A percentile compares a stretch with the other conserved stretches of the same genome.
phyloP scores from a whole-genome alignment of 257 asterid species.

The Mentha longifolia region DNA sequence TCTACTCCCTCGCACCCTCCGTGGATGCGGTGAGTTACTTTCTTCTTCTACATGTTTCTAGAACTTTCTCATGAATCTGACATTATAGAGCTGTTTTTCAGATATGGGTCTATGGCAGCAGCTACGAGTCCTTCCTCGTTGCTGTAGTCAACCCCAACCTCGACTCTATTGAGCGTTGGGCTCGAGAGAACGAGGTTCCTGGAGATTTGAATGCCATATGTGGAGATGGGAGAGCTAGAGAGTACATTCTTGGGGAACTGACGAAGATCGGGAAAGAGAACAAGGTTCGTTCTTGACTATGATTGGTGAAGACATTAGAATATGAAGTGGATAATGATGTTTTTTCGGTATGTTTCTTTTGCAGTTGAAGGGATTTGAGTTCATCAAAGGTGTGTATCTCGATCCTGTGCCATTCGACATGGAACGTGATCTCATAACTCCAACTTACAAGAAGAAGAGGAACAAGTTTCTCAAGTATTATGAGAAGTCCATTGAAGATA shows the following conservation, averaged over 20 bases:
- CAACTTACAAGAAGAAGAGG: slow-evolving; percentile 87
- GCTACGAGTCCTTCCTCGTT: slow-evolving; percentile 78
- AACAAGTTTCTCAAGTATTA: slow-evolving; percentile 60
- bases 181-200: slow-evolving; percentile 48
- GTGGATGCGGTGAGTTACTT: slow-evolving; percentile 64
- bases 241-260: slow-evolving; percentile 56
- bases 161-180: slow-evolving; percentile 60
- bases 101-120: slow-evolving; percentile 87
- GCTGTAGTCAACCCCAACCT: slow-evolving; percentile 80
- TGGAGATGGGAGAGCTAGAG: slow-evolving; percentile 53
- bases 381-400: slow-evolving; percentile 64
- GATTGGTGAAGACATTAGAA: background rate
- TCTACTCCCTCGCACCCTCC: slow-evolving; percentile 56
- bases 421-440: slow-evolving; percentile 83
- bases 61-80: background rate
- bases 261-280: slow-evolving; percentile 63
- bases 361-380: slow-evolving; percentile 84
- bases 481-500: slow-evolving; percentile 46
- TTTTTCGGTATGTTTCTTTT: background rate
- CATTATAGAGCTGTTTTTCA: slow-evolving; percentile 36
- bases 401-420: slow-evolving; percentile 76
- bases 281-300: slow-evolving; percentile 47
- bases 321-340: background rate
- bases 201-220: slow-evolving; percentile 55
- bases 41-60: background rate